phyloP scores from a whole-genome alignment of 2,329 filamentous ascomycete genomes.

The Alternaria conjuncta region DNA sequence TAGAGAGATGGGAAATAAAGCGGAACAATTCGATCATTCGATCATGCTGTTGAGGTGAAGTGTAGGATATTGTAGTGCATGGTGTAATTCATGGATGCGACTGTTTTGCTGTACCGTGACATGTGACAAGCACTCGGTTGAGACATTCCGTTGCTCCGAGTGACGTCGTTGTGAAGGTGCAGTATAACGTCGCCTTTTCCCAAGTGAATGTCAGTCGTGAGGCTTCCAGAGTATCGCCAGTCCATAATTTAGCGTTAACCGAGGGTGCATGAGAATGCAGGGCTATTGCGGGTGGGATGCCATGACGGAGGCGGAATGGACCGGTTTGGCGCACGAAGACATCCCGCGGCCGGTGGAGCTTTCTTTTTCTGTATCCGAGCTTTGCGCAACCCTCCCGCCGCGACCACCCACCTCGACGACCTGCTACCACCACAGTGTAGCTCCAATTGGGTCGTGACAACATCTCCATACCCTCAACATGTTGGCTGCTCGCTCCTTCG shows the following conservation, averaged over 20 bases:
- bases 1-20: background rate
- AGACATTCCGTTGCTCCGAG: background rate
- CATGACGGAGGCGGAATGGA: slow-evolving; percentile 5
- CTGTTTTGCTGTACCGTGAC: background rate
- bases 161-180: background rate
- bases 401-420: slow-evolving; percentile 25
- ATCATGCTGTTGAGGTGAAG: no score
- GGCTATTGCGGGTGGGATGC: background rate
- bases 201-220: background rate
- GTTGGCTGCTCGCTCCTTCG: slow-evolving; percentile 81
- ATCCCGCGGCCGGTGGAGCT: slow-evolving; percentile 31
- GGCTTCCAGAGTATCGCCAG: background rate
- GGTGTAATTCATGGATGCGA: no score
- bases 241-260: background rate
- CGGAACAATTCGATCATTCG: no score
- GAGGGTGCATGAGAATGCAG: background rate
- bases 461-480: slow-evolving; percentile 62
- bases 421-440: slow-evolving; percentile 41
- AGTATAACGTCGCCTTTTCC: no score
- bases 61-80: no score
- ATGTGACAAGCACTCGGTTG: background rate
- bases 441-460: slow-evolving; percentile 41
- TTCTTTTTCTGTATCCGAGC: slow-evolving; percentile 38
- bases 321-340: slow-evolving; percentile 12
- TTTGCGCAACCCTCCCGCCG: slow-evolving; percentile 34